Base-by-base conservation (phyloP, 345 rosid species). In the Hirschfeldia incana region DNA sequence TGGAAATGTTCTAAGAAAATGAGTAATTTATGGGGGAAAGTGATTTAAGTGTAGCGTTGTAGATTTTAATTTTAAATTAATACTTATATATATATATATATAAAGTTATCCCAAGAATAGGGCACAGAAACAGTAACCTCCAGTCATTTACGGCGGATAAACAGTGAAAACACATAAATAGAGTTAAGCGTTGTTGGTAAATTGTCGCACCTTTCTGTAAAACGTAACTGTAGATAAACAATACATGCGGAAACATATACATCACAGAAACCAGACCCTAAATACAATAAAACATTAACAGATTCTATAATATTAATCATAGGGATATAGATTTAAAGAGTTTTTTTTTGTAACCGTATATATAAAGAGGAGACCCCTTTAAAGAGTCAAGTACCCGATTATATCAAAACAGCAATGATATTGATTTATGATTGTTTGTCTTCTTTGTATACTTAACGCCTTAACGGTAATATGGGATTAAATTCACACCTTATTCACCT, bases 391-490 rank as follows among this genome's bases (percentile, higher is more conserved):
- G 2, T 59, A 9, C 4, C 67, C 6, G 28, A 9, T 62, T 62
- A 29, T 49, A 64, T 64, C 51, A 65, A 64, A 12, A 74, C 34
- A 64, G 33, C 29, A 44, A 29, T 0, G 3, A 17, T 9, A 3
- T 46, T 12, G 53, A 74, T 74, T 65, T 75, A 67, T 37, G 66
- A 75, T 39, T 28, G 2, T 67, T 58, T 67, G 72, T 75, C 59
- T 58, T 75, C 44, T 75, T 37, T 67, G 58, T 27, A 57, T 39
- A 39, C 33, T 65, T 57, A 75, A 67, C 39, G 73, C 59, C 33
- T 65, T 57, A 75, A 67, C 39, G 73, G 67, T 67, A 57, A 67
- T 13, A 57, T 60, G 29, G 51, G 69, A 76, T 76, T 60, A 46
- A 62, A 69, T 42, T 46, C 37, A 32, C 80, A 68, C 12, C 69